phyloP scores from a whole-genome alignment of 2,329 filamentous ascomycete genomes.

The Scorias spongiosa region DNA sequence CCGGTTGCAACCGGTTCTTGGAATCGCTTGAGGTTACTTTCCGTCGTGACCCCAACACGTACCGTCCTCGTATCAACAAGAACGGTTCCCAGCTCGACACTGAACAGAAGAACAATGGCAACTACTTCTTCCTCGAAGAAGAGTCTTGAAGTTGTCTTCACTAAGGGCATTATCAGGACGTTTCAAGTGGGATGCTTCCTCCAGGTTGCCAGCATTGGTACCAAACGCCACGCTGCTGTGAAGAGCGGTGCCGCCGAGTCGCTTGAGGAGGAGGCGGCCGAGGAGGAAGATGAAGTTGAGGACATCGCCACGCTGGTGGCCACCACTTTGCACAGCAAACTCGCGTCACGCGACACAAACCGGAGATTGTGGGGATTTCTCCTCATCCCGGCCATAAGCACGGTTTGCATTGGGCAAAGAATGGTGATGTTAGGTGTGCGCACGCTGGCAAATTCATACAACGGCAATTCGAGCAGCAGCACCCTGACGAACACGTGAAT shows the following conservation, averaged over 20 bases:
- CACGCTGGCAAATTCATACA: too few species aligned
- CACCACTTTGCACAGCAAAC: not conserved
- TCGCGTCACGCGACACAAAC: too few species aligned
- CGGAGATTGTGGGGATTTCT: too few species aligned
- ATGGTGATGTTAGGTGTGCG: too few species aligned
- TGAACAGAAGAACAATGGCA: constrained; percentile 86
- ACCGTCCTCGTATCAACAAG: constrained; percentile 97
- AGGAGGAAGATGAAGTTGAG: constrained; percentile 42
- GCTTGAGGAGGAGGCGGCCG: constrained; percentile 45
- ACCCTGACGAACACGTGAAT: too few species aligned
- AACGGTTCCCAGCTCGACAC: constrained; percentile 87
- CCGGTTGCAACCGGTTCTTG: constrained; percentile 91
- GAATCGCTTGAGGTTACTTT: constrained; percentile 97
- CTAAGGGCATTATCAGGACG: constrained; percentile 19
- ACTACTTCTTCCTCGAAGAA: constrained; percentile 98
- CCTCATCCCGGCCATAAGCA: too few species aligned
- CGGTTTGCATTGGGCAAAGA: too few species aligned
- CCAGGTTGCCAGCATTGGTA: constrained; percentile 8
- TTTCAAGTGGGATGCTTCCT: constrained; percentile 1
- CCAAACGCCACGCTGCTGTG: constrained; percentile 16
- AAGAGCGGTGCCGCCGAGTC: constrained; percentile 36
- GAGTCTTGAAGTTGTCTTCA: constrained; percentile 50
- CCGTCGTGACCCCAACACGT: constrained; percentile 92
- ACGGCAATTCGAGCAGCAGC: too few species aligned
- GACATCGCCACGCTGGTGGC: constrained; percentile 5